phyloP scores from a whole-genome alignment of 139 green algal species.

The Prasinococcaceae sp. region DNA sequence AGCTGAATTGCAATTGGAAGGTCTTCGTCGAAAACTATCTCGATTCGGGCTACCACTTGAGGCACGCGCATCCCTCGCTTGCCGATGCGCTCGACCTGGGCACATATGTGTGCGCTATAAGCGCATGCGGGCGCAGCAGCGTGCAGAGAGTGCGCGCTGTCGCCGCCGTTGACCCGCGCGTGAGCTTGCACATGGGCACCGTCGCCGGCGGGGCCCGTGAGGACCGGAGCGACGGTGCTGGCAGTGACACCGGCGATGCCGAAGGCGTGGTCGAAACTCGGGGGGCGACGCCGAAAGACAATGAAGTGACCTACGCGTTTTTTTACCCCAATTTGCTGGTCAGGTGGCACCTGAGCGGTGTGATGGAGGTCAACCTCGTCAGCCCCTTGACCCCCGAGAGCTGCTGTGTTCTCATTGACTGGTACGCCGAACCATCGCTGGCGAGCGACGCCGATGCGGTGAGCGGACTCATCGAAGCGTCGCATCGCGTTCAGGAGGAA shows the following conservation, averaged over 20 bases:
- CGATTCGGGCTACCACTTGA: conserved; percentile 45
- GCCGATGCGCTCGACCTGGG: conserved; percentile 24
- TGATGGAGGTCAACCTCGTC: conserved; percentile 41
- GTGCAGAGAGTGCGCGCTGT: conserved; percentile 14
- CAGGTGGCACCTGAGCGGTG: conserved; percentile 18
- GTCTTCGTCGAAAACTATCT: conserved; percentile 54
- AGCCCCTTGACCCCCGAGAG: conserved; percentile 11
- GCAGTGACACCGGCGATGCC: neutral
- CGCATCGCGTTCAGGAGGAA: conserved; percentile 33
- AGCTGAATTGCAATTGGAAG: conserved; percentile 51
- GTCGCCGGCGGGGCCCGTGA: neutral
- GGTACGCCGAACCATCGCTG: conserved; percentile 9
- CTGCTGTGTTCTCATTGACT: conserved; percentile 31
- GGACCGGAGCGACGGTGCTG: neutral
- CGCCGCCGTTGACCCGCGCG: neutral
- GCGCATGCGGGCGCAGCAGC: neutral
- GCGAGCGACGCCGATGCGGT: neutral
- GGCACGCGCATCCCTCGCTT: conserved; percentile 32
- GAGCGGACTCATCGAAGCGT: neutral
- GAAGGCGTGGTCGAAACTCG: neutral
- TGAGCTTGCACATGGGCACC: neutral
- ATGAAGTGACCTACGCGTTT: conserved; percentile 35
- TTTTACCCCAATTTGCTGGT: conserved; percentile 48
- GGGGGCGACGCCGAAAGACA: too few species aligned
- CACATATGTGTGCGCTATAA: conserved; percentile 12